These are phyloP conservation scores for Phlyctochytrium planicorne DNA, from an alignment of 192 early-diverging fungal genomes.

Conservation along the genomic window DNA sequence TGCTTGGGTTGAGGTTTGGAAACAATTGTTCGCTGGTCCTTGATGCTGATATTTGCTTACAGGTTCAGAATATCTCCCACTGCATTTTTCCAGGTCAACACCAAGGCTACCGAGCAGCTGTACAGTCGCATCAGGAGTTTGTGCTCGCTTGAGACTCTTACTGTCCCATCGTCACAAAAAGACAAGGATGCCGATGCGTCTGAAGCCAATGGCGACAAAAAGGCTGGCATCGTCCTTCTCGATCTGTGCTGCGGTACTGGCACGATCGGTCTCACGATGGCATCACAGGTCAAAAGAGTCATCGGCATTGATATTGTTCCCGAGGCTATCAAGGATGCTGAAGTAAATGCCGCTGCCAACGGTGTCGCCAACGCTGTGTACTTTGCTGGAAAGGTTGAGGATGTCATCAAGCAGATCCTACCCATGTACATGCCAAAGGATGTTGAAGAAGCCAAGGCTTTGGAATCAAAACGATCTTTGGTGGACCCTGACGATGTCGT, in stretches of 20 bases:
- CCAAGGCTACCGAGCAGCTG: conserved; percentile 63
- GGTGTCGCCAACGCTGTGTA: conserved; percentile 59
- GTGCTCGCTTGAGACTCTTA: conserved; percentile 38
- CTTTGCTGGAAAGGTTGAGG: conserved; percentile 62
- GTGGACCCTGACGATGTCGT: conserved; percentile 44
- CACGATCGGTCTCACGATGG: conserved; percentile 79
- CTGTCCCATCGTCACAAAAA: neutral
- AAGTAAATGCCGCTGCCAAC: conserved; percentile 59
- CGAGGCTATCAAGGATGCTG: conserved; percentile 73
- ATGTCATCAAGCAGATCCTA: conserved; percentile 41
- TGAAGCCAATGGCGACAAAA: conserved; percentile 5
- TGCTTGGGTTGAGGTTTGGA: conserved; percentile 54
- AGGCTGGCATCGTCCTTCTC: conserved; percentile 43
- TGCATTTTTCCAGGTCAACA: conserved; percentile 82
- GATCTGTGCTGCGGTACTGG: conserved; percentile 86
- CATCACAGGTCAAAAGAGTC: conserved; percentile 61
- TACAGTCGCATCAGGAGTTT: conserved; percentile 55
- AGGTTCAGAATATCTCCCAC: conserved; percentile 71
- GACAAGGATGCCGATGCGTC: conserved; percentile 12
- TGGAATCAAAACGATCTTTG: neutral
- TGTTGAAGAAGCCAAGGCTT: neutral
- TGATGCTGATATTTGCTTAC: neutral
- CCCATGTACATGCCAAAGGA: conserved; percentile 29
- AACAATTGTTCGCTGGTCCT: conserved; percentile 7
- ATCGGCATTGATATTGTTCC: conserved; percentile 71